Conservation (phyloP, 2,329 filamentous ascomycete species). For the Xylaria polymorpha region DNA sequence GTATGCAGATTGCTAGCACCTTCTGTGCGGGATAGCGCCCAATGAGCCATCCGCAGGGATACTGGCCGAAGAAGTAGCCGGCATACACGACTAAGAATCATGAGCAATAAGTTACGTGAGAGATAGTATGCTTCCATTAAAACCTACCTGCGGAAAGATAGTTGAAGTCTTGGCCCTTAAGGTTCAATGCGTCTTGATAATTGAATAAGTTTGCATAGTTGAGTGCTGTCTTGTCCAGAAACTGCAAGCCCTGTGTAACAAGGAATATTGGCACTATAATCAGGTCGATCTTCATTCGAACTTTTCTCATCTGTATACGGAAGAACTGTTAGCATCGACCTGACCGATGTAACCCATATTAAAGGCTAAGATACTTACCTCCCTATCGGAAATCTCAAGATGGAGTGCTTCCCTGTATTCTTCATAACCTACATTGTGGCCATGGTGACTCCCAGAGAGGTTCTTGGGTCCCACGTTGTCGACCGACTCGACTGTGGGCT, state of each 20-base stretch:
- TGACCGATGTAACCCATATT: background rate
- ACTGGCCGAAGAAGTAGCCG: conserved; percentile 56
- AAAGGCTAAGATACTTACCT: conserved; percentile 22
- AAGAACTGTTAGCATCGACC: background rate
- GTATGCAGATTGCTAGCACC: conserved; percentile 49
- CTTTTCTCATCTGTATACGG: conserved; percentile 26
- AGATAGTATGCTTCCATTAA: background rate
- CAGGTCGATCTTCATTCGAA: conserved; percentile 50
- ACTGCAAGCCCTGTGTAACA: conserved; percentile 50
- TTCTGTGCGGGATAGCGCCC: conserved; percentile 53
- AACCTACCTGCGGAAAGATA: background rate
- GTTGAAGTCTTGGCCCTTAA: conserved; percentile 52
- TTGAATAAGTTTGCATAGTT: conserved; percentile 53
- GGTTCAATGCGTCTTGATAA: conserved; percentile 50
- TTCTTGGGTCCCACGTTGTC: background rate
- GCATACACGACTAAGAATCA: conserved; percentile 52
- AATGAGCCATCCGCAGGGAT: conserved; percentile 56
- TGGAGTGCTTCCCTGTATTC: conserved; percentile 39
- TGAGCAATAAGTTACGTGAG: background rate
- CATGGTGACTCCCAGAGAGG: background rate
- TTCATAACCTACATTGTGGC: conserved; percentile 35
- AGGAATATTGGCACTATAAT: conserved; percentile 49
- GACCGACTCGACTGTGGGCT: background rate
- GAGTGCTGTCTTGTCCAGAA: conserved; percentile 49
- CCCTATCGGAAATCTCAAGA: conserved; percentile 39